Evolutionary conservation across 257 asterid genomes (phyloP), one percentile per base, ranked within the genome.

Genomic region (Plantago major): DNA sequence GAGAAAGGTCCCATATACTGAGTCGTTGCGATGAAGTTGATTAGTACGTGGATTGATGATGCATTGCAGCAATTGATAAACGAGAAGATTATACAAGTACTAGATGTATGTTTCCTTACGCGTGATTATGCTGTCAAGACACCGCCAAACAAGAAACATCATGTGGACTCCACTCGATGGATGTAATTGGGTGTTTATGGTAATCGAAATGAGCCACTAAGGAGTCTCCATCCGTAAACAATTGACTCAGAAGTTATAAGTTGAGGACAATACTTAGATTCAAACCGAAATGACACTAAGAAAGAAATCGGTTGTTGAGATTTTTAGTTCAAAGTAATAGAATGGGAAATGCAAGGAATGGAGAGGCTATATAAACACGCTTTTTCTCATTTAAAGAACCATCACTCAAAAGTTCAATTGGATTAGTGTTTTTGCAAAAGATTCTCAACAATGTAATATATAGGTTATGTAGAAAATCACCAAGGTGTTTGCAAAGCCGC

Each of bases 141-240:
- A 83, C 95, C 5, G 99, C 94, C 84, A 93, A 72, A 43, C 93
- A 83, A 53, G 97, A 93, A 42, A 90, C 84, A 81, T 93, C 99
- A 28, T 89, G 95, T 0, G 97, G 96, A 63, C 96, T 87, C 99
- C 99, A 89, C 79, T 93, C 97, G 11, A 89, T 83, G 54, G 99
- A 93, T 76, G 99, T 89, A 63, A 92, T 89, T 53, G 99, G 96
- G 70, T 87, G 96, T 71, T 85, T 93, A 72, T 87, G 99, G 70
- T 89, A 87, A 9, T 84, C 89, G 37, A 84, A 89, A 76, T 79
- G 93, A 11, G 91, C 96, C 64, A 87, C 90, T 9, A 82, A 82
- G 5, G 96, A 55, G 11, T 86, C 94, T 71, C 82, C 97, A 64
- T 81, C 91, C 99, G 81, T 15, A 66, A 11, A 63, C 47, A 55